A percentile compares a stretch with the other conserved stretches of the same genome.
These are phyloP conservation scores for Trichaptum fuscoviolaceum DNA, from an alignment of 768 basidiomycete species.

Conservation along the genomic window DNA sequence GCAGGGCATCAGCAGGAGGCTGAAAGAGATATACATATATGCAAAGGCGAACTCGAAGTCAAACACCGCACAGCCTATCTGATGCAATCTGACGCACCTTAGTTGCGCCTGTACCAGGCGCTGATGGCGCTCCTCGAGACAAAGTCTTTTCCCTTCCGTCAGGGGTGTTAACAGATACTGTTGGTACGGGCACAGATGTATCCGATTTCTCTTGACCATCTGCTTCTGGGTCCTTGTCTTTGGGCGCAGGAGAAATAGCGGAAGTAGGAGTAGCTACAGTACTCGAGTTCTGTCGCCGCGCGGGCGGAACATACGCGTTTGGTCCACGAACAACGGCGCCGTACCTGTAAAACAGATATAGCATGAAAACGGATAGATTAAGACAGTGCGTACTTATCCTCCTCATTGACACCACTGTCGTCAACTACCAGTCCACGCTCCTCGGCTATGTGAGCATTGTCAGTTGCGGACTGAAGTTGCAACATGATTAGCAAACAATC, in stretches of 20 bases:
- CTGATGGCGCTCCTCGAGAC: conserved; percentile 35
- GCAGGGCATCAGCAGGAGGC: conserved; percentile 71
- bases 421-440: conserved; percentile 67
- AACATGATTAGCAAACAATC: conserved; percentile 9
- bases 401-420: conserved; percentile 80
- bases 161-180: conserved; percentile 73
- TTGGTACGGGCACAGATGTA: conserved; percentile 38
- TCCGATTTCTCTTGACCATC: conserved; percentile 31
- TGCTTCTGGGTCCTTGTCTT: conserved; percentile 18
- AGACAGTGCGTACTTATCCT: conserved; percentile 74
- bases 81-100: conserved; percentile 39
- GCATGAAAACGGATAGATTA: conserved; percentile 15
- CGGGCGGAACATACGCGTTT: conserved; percentile 93
- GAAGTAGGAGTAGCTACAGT: conserved; percentile 22
- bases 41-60: conserved; percentile 7
- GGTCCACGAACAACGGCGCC: conserved; percentile 85
- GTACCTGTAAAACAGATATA: conserved; percentile 51
- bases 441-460: conserved; percentile 85
- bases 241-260: conserved; percentile 23
- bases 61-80: conserved; percentile 6
- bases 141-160: conserved; percentile 48
- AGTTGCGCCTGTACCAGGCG: conserved; percentile 41
- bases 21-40: conserved; percentile 23
- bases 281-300: conserved; percentile 46
- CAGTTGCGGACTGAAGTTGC: conserved; percentile 38